These are phyloP conservation scores for Cercospora sojina DNA, from an alignment of 2,329 filamentous ascomycete genomes.

Conservation along the genomic window DNA sequence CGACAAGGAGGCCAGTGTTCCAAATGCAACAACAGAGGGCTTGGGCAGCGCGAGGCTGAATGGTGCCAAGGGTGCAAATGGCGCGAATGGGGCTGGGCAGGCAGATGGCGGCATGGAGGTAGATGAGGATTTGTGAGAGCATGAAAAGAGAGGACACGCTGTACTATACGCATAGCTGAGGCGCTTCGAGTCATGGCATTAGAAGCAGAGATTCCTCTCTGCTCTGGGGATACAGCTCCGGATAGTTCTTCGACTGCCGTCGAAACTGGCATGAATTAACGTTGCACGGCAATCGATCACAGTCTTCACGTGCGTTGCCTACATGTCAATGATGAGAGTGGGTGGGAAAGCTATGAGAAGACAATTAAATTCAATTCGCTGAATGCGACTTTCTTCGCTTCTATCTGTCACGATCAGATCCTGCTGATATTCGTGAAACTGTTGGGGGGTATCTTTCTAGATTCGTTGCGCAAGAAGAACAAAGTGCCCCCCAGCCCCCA, in stretches of 20 bases:
- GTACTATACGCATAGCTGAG: conserved; percentile 7
- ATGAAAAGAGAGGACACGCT: neutral
- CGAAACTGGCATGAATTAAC: neutral
- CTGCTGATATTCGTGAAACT: neutral
- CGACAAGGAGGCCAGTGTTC: conserved; percentile 95
- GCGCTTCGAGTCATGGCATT: neutral
- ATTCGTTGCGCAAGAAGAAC: neutral
- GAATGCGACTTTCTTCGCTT: neutral
- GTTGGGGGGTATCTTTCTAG: neutral
- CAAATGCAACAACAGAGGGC: conserved; percentile 62
- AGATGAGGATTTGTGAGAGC: conserved; percentile 28
- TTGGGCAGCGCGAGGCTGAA: conserved; percentile 20
- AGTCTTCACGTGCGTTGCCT: neutral
- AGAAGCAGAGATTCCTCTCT: neutral
- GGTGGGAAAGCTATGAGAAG: neutral
- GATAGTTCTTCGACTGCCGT: neutral
- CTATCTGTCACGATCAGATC: neutral
- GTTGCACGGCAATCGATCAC: neutral
- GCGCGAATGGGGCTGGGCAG: conserved; percentile 15
- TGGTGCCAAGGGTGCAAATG: conserved; percentile 16
- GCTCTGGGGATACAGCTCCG: neutral
- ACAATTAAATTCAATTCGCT: neutral
- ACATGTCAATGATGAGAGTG: neutral
- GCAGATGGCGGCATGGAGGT: conserved; percentile 26
- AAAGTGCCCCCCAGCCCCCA: neutral